Percentiles rank a stretch among this genome's conserved stretches.
These are phyloP conservation scores for Chaetomium fimeti DNA, from an alignment of 495 filamentous ascomycete genomes.

Conservation along the genomic window DNA sequence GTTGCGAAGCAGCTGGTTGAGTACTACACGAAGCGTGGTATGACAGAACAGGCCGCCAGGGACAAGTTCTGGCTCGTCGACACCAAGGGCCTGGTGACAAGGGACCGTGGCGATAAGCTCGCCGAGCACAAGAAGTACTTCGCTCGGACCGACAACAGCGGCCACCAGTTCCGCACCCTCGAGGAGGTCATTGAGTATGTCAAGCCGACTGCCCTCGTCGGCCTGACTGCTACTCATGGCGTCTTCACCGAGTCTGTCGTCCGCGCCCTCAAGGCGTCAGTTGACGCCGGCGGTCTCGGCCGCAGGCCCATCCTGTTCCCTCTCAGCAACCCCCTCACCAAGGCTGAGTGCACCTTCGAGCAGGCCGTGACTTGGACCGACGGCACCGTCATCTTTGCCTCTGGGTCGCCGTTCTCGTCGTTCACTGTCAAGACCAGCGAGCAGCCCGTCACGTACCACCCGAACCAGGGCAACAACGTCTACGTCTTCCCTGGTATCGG, in stretches of 20 bases:
- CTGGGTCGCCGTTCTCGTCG: constrained; percentile 88
- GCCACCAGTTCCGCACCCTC: constrained; percentile 83
- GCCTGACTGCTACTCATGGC: constrained; percentile 89
- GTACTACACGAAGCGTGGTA: constrained; percentile 88
- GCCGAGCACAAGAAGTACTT: constrained; percentile 99
- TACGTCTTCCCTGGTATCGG: constrained; percentile 98
- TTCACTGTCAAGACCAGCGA: constrained; percentile 61
- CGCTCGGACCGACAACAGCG: constrained; percentile 86
- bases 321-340: constrained; percentile 88
- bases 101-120: constrained; percentile 88
- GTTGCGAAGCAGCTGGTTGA: constrained; percentile 96
- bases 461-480: constrained; percentile 88
- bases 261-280: constrained; percentile 67
- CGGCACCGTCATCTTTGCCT: constrained; percentile 87
- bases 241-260: constrained; percentile 90
- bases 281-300: constrained; percentile 68
- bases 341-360: constrained; percentile 96
- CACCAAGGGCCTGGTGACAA: constrained; percentile 91
- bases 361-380: constrained; percentile 85
- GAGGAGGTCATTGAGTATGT: constrained; percentile 92
- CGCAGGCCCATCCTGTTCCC: constrained; percentile 86
- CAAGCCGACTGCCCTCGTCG: constrained; percentile 90
- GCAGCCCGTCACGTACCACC: constrained; percentile 68
- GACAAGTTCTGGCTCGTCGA: constrained; percentile 97
- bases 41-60: constrained; percentile 86